Base-by-base conservation (phyloP, 495 filamentous ascomycete species). In the Penicillium silybi region DNA sequence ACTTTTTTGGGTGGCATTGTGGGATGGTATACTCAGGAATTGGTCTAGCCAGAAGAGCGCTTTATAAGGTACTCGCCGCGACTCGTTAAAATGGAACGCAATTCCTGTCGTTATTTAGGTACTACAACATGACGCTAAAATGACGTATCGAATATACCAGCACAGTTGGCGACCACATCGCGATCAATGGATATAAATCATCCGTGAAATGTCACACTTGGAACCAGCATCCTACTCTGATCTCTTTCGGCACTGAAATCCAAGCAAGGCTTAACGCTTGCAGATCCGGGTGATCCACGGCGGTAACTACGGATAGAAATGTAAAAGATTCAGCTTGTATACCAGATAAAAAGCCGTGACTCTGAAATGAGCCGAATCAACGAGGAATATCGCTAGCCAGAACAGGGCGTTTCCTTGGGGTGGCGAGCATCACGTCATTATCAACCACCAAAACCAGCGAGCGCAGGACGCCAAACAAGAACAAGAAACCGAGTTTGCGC, bases 1-100 rank as follows among this genome's bases (percentile, higher is more conserved):
- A 76, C 49, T 49, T 72, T 73, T 22, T 73, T 71, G 20, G 43
- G 2, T 4, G 39, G 52, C 56, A 56, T 56, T 25, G 16, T 43
- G 40, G 6, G 10, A 7, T 2, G 9, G 0, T 18, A 10, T 39
- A 18, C 6, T 18, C 3, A 19, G 9, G 16, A 18, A 39, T 18
- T 6, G 4, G 37, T 19, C n/a, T 38, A n/a, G 35, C 5, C 1
- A n/a, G 35, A n/a, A 17, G 35, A 38, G 3, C 3, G 1, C n/a
- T 38, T 17, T 38, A 38, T 38, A 38, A 5, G 8, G 35, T 13
- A 3, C n/a, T n/a, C 35, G 35, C 7, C 26, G 4, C 26, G 11
- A 29, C 11, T 1, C 7, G 11, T 10, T 29, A 9, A 2, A 38
- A 1, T 18, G 10, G n/a, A 38, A 10, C 10, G n/a, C 10, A 5